phyloP scores from a whole-genome alignment of 2,329 filamentous ascomycete genomes.

The Dryadomyces quercus-mongolicae region DNA sequence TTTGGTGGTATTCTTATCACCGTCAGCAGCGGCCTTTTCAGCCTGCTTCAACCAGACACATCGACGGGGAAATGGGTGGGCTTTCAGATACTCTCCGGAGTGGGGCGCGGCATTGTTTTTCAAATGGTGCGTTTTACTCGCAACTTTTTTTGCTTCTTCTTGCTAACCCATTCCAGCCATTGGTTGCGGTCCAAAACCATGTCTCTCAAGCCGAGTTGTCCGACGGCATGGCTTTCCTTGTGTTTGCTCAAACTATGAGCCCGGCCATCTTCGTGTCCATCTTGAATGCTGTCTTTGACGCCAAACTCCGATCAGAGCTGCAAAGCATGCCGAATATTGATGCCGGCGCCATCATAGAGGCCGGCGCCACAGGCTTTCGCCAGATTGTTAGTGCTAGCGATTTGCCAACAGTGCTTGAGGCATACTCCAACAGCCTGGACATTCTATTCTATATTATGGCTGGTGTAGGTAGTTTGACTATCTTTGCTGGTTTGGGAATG shows the following conservation, averaged over 20 bases:
- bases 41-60: conserved; percentile 18
- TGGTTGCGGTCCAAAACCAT: conserved; percentile 17
- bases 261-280: conserved; percentile 36
- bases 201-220: conserved; percentile 14
- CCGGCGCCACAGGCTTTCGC: conserved; percentile 19
- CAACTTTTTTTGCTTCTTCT: not conserved
- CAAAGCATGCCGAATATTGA: not conserved
- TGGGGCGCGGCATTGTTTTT: conserved; percentile 16
- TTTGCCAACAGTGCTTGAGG: conserved; percentile 21
- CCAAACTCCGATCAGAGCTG: conserved; percentile 17
- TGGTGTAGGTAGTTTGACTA: conserved; percentile 21
- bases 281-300: conserved; percentile 40
- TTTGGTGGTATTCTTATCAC: conserved; percentile 17
- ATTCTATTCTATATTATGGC: conserved; percentile 27
- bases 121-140: conserved; percentile 13
- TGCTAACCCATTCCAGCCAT: conserved; percentile 8
- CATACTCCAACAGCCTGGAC: conserved; percentile 25
- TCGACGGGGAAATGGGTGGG: conserved; percentile 20
- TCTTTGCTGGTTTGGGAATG: conserved; percentile 28
- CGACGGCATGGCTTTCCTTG: conserved; percentile 20
- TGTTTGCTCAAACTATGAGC: conserved; percentile 40
- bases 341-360: conserved; percentile 5
- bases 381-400: conserved; percentile 16
- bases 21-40: conserved; percentile 22
- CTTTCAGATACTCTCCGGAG: conserved; percentile 18